Percentiles rank a stretch among this genome's conserved stretches.
Evolutionary conservation across 306 rosid genomes (phyloP).

Genomic region (Castanopsis chinensis): DNA sequence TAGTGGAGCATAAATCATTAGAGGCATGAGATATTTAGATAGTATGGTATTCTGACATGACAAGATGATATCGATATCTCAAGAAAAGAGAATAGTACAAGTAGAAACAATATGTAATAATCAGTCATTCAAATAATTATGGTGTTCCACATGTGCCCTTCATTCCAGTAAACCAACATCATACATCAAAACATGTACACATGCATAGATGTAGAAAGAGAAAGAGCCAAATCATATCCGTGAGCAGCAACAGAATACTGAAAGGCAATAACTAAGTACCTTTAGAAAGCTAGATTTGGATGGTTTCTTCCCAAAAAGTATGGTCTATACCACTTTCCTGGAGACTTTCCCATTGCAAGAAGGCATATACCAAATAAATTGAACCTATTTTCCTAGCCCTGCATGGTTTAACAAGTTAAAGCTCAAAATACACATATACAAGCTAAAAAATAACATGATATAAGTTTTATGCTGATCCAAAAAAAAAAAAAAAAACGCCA

Average conservation of each 20-base stretch:
- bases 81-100: background rate
- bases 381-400: background rate
- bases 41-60: background rate
- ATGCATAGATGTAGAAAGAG: slow-evolving; percentile 21
- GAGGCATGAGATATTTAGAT: background rate
- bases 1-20: background rate
- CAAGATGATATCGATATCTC: background rate
- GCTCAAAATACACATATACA: background rate
- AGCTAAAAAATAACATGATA: background rate
- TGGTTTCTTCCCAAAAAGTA: slow-evolving; percentile 77
- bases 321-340: slow-evolving; percentile 81
- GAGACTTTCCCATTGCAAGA: slow-evolving; percentile 72
- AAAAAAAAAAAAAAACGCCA: background rate
- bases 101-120: background rate
- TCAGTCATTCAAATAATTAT: background rate
- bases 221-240: slow-evolving; percentile 1
- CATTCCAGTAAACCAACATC: background rate
- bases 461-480: background rate
- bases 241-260: background rate
- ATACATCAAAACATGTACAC: background rate
- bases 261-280: background rate
- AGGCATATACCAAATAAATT: background rate
- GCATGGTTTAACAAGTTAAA: background rate
- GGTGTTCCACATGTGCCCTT: background rate
- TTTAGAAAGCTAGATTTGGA: slow-evolving; percentile 52